phyloP scores from a whole-genome alignment of 768 basidiomycete genomes.

The Exidia glandulosa region DNA sequence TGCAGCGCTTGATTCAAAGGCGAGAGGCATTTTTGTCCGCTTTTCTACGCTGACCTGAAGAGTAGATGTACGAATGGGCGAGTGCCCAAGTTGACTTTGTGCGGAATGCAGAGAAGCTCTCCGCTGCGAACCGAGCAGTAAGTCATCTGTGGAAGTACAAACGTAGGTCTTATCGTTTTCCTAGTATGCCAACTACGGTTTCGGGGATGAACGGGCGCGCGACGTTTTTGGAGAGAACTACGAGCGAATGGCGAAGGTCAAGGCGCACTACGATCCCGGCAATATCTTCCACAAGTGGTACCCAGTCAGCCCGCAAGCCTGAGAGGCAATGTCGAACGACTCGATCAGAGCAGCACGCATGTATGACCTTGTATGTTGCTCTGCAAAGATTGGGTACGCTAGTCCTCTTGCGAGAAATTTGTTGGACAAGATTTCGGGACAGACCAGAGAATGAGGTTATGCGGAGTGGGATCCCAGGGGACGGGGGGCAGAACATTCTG shows the following conservation, averaged over 20 bases:
- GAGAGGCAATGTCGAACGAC: no score
- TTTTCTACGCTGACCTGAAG: no score
- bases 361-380: no score
- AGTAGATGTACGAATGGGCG: not conserved
- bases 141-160: not conserved
- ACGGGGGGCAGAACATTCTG: no score
- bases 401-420: no score
- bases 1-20: not conserved
- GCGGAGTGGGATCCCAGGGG: no score
- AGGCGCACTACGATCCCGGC: conserved; percentile 33
- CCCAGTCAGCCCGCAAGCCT: no score
- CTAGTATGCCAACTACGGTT: conserved; percentile 1
- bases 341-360: no score
- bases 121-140: not conserved
- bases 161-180: not conserved
- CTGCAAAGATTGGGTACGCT: no score
- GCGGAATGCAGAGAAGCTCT: not conserved
- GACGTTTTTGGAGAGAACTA: conserved; percentile 30
- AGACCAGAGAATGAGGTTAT: no score
- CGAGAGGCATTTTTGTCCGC: no score
- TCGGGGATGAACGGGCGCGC: not conserved
- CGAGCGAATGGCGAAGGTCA: conserved; percentile 27
- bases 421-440: no score
- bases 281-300: conserved; percentile 37
- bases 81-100: not conserved